Conservation (phyloP, 768 basidiomycete genomes). For the Lyophyllum shimeji region DNA sequence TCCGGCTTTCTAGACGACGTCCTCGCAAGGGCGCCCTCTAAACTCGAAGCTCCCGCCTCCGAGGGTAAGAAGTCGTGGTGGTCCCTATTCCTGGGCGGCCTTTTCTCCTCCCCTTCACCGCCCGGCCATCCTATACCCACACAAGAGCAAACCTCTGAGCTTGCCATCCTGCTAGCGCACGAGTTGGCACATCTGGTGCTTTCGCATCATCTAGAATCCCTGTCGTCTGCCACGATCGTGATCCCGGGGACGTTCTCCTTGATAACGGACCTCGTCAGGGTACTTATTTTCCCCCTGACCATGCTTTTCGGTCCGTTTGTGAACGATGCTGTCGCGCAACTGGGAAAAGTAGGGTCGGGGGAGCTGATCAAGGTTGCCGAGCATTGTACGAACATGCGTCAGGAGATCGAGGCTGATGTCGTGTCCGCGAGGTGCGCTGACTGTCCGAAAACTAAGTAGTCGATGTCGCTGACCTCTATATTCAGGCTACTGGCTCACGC, state of each 20-base stretch:
- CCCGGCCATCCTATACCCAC: constrained; percentile 57
- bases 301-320: constrained; percentile 94
- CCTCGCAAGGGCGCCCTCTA: constrained; percentile 46
- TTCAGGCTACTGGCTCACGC: constrained; percentile 86
- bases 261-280: constrained; percentile 70
- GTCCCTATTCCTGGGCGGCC: constrained; percentile 45
- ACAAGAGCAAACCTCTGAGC: constrained; percentile 78
- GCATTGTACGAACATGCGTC: constrained; percentile 73
- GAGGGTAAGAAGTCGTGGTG: constrained; percentile 38
- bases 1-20: constrained; percentile 92
- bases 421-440: constrained; percentile 75
- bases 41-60: constrained; percentile 18
- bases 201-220: constrained; percentile 87
- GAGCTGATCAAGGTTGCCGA: constrained; percentile 73
- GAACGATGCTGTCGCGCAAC: constrained; percentile 86
- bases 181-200: constrained; percentile 91
- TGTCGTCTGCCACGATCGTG: constrained; percentile 83
- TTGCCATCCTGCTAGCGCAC: constrained; percentile 90
- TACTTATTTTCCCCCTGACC: constrained; percentile 83
- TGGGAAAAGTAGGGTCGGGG: constrained; percentile 75
- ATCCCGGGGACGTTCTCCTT: constrained; percentile 81
- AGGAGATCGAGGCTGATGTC: constrained; percentile 92
- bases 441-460: constrained; percentile 1
- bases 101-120: constrained; percentile 34
- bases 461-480: constrained; percentile 7